Base-by-base conservation (phyloP, 2,329 filamentous ascomycete species). In the Chrysoporthe deuterocubensis region DNA sequence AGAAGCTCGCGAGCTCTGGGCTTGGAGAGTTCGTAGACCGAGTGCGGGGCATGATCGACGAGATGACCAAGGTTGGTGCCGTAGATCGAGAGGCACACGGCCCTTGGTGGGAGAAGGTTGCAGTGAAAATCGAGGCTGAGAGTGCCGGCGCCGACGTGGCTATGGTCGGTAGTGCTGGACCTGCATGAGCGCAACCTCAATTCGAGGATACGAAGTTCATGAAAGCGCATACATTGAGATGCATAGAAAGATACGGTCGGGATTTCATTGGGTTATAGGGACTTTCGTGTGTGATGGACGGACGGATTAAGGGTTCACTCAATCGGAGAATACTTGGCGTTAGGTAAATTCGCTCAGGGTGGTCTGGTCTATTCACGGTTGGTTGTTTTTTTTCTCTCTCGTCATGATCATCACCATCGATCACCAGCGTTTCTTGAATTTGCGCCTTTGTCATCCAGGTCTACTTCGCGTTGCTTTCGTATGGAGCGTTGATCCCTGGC, bases 11-110 rank as follows among this genome's bases (percentile, higher is more conserved):
- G 0, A 84, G 85, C 2, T 83, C 91, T 21, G 92, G 92, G 0
- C 79, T 94, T 67, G 89, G 89, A 0, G 92, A 94, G 77, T 94
- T 94, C 75, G 89, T 91, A 18, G 85, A 87, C 40, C 87, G 85
- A 69, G 88, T 94, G 16, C 83, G 89, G 43, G 87, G 88, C 61
- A 89, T 94, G 72, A 88, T 92, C 8, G 90, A 92, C 44, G 83
- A 90, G 74, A 79, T 94, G 69, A 84, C 86, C 54, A 85, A 85
- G 74, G 84, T 93, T 3, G 88, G 89, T 16, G 81, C 81, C 4
- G 88, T 93, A 5, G 91, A 94, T 75, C 84, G 89, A 70, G 88
- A 87, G 69, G 85, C 87, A 8, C 91, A 93, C 77, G 87, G 87
- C 14, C 74, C 80, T 56, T 93, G 90, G 90, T 94, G 92, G 83